Evolutionary conservation across 2,329 filamentous ascomycete species (phyloP), one percentile per base, ranked within the genome.

Genomic region (Pseudohalonectria lignicola): DNA sequence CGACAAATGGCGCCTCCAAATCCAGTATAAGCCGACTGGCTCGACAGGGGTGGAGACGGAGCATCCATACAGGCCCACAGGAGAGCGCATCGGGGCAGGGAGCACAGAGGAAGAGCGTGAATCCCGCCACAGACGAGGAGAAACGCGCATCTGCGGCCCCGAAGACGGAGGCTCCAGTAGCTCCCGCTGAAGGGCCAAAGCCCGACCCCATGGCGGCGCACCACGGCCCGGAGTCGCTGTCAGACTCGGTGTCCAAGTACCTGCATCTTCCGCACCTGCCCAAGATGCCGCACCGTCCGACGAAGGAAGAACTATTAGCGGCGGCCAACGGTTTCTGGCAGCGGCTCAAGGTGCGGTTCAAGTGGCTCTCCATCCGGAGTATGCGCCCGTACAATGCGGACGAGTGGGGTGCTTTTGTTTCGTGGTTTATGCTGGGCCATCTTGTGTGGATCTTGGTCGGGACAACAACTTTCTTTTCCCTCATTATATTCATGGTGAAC

Each of bases 341-440:
- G 45, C 76, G 92, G 35, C 61, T 95, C 32, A 86, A 82, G 53
- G 84, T 96, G 18, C 82, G 87, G 30, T 93, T 96, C 65, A 98
- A 98, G 61, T 98, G 92, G 92, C 81, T 92, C 51, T 93, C 92
- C 3, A 98, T 98, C 50, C 73, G 88, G 53, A 94, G 88, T 55
- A 85, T 84, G 57, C 74, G 92, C 28, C 92, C 92, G 1, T 98
- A 92, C 76, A 98, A 94, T 57, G 75, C 82, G 17, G 92, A 98
- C 57, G 92, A 98, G 62, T 95, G 94, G 68, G 85, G 87, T 33
- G 92, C 92, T 4, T 90, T 98, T 45, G 77, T 86, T 38, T 96
- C 92, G 2, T 96, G 90, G 90, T 82, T 98, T 45, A 73, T 96
- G 44, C 71, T 95, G 39, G 92, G 90, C 0, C 92, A 98, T 59